Base-by-base conservation (phyloP, 805 yeast genomes). In the Candida corydali region DNA sequence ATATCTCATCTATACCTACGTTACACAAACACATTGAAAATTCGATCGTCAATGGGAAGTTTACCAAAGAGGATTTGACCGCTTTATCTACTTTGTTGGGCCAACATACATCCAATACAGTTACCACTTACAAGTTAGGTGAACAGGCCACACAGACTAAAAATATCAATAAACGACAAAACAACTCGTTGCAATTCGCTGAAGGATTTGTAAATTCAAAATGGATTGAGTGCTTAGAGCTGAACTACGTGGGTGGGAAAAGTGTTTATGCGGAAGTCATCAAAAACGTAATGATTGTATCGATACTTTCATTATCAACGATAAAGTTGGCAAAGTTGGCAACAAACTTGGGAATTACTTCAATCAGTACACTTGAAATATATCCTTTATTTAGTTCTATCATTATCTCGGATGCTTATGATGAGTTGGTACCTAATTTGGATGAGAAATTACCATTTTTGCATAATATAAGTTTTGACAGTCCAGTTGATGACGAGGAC, bases 211-310 rank as follows among this genome's bases (percentile, higher is more conserved):
- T 81, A 2, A 63, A 63, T 15, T 48, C 59, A 1, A 58, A 65
- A 8, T 83, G 88, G 88, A 55, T 80, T 12, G 80, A 76, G 44
- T 52, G 57, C 10, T 49, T 84, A 29, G 91, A 83, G 46, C 64
- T 61, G 26, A 52, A 78, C 37, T 82, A 77, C 57, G 70, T 70
- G 8, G 72, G 70, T 36, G 87, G 86, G 4, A 61, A 61, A 17
- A 76, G 83, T 27, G 50, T 74, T 8, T 71, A 74, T 47, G 65
- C 79, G 0, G 54, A 62, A 4, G 42, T 50, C 0, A 63, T 76
- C 16, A 70, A 69, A 45, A 65, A 78, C 19, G 50, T 80, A 1
- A 75, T 71, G 63, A 50, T 79, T 2, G 47, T 82, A 2, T 71
- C 83, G 1, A 40, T 82, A 23, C 43, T 78, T 11, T 66, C 82